Base-by-base conservation (phyloP, 495 filamentous ascomycete species). In the Lasiosphaeria ovina region DNA sequence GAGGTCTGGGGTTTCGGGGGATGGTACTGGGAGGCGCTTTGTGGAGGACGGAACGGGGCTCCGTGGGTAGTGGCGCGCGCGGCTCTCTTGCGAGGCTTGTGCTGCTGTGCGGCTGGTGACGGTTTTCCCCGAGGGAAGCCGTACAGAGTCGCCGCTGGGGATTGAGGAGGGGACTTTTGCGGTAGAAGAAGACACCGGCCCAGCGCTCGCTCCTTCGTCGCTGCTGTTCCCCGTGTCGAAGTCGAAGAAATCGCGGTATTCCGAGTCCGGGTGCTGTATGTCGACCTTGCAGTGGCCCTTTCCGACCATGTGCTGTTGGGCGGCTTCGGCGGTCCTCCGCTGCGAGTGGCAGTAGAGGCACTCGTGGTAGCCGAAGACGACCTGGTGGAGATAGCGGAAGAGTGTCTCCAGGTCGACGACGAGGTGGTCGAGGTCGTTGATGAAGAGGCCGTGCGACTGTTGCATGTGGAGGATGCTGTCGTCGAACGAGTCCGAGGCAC, bases 241-340 rank as follows among this genome's bases (percentile, higher is more conserved):
- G 50, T 68, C 63, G 54, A 70, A 75, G 42, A 75, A 72, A 5
- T 70, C 66, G 51, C 58, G 56, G 59, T 67, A 72, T 44, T 73
- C 72, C 0, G 71, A 73, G 51, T 68, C 65, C 45, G 38, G 48
- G 5, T 66, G 61, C 11, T 64, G 62, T 55, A 74, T 65, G 48
- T 74, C 66, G 33, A 76, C 68, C 51, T 58, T 66, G 49, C 72
- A 73, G 48, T 76, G 65, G 51, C 73, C 63, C 50, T 68, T 74
- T 12, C 63, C 64, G 2, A 58, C 58, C 73, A 76, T 76, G 50
- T 76, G 73, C 55, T 73, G 72, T 58, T 74, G 74, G 17, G 71
- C 65, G 24, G 67, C 74, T 59, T 74, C 64, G 8, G 70, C 63
- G 8, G 69, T 71, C 3, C 60, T 38, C 51, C 69, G 61, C 45